Conservation (phyloP, 176 grass and related monocot species). For the Oryza punctata region DNA sequence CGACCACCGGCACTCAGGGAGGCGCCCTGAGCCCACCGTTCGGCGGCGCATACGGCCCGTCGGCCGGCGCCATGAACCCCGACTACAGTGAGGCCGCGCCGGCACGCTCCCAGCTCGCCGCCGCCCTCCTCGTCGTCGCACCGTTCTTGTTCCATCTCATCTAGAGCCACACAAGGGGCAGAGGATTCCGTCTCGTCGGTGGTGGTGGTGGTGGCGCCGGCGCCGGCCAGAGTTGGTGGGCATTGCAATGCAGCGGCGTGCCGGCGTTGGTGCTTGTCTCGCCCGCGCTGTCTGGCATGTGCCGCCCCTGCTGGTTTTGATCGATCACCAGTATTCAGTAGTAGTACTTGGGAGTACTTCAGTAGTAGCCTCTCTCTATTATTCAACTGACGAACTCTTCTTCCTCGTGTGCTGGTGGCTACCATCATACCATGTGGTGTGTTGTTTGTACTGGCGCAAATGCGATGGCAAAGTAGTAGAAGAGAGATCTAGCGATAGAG, state of each 20-base stretch:
- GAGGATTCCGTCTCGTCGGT: neutral
- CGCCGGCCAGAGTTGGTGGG: slow-evolving; percentile 11
- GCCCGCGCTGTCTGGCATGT: neutral
- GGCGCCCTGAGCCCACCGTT: slow-evolving; percentile 46
- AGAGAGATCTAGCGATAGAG: slow-evolving; percentile 26
- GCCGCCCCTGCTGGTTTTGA: slow-evolving; percentile 28
- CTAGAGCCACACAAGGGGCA: neutral
- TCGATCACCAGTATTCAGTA: neutral
- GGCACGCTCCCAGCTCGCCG: neutral
- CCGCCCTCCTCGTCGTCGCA: neutral
- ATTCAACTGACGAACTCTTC: neutral
- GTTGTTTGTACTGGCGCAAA: neutral
- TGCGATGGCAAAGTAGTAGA: neutral
- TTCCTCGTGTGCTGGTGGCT: neutral
- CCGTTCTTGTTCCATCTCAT: neutral
- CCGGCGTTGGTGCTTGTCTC: neutral
- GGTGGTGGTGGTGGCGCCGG: neutral
- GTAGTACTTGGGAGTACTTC: too few species aligned
- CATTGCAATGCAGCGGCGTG: neutral
- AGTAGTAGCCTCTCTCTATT: neutral
- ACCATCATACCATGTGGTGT: slow-evolving; percentile 8
- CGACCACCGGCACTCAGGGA: slow-evolving; percentile 21
- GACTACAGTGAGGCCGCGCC: slow-evolving; percentile 42
- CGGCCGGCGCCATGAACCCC: slow-evolving; percentile 14
- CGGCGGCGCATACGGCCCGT: slow-evolving; percentile 48